phyloP scores from a whole-genome alignment of 192 early-diverging fungal species.

The Coemansia sp. region DNA sequence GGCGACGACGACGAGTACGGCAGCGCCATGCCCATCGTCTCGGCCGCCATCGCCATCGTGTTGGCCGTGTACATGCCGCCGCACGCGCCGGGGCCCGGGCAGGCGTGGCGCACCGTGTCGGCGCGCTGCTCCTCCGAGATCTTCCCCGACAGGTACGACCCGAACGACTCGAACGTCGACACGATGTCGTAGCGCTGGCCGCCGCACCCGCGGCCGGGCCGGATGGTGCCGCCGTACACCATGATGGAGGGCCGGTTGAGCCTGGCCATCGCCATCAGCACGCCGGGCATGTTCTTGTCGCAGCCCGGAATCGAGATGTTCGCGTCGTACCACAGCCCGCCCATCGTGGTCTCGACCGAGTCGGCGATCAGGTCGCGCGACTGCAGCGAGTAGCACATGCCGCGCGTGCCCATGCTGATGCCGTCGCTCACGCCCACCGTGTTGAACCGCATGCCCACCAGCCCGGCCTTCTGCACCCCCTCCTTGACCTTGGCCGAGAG shows the following conservation, averaged over 20 bases:
- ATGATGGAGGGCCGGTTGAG: slow-evolving; percentile 95
- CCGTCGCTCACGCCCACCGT: slow-evolving; percentile 97
- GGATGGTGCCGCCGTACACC: slow-evolving; percentile 97
- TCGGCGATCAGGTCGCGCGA: slow-evolving; percentile 98
- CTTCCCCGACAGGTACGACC: slow-evolving; percentile 85
- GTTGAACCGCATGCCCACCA: slow-evolving; percentile 97
- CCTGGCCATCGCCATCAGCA: slow-evolving; percentile 93
- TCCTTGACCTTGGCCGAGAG: slow-evolving; percentile 86
- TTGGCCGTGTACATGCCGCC: slow-evolving; percentile 99
- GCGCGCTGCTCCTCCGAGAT: slow-evolving; percentile 84
- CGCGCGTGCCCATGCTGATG: slow-evolving; percentile 95
- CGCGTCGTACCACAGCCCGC: slow-evolving; percentile 96
- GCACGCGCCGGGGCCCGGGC: slow-evolving; percentile 93
- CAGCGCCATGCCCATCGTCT: slow-evolving; percentile 96
- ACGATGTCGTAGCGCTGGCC: slow-evolving; percentile 85
- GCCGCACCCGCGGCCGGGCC: slow-evolving; percentile 62
- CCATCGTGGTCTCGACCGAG: slow-evolving; percentile 98
- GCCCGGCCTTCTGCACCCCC: slow-evolving; percentile 82
- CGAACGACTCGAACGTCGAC: slow-evolving; percentile 96
- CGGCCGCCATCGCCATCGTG: slow-evolving; percentile 95
- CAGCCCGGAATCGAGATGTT: slow-evolving; percentile 96
- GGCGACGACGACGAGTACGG: slow-evolving; percentile 97
- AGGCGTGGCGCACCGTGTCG: slow-evolving; percentile 69
- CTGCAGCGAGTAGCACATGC: slow-evolving; percentile 97
- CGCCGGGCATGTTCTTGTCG: slow-evolving; percentile 98